Conservation (phyloP, 2,329 filamentous ascomycete species). For the Colletotrichum musae region DNA sequence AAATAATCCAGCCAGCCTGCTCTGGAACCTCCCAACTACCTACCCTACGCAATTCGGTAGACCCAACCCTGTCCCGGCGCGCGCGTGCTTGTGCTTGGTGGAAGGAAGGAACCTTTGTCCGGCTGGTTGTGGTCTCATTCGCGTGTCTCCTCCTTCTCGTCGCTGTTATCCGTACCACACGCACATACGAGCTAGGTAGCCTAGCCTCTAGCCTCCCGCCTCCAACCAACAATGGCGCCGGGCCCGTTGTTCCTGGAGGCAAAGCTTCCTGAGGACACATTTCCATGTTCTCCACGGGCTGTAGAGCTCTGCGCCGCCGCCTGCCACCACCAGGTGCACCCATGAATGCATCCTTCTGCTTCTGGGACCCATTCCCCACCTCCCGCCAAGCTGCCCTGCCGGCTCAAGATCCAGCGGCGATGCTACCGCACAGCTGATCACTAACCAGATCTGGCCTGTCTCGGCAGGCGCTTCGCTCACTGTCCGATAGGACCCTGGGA, state of each 20-base stretch:
- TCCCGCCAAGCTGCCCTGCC: slow-evolving; percentile 36
- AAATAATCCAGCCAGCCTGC: not conserved
- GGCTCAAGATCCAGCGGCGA: slow-evolving; percentile 31
- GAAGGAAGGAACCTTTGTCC: not conserved
- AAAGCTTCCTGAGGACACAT: slow-evolving; percentile 33
- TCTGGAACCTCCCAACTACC: too few relatives aligned
- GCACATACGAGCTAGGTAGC: not conserved
- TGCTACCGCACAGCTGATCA: slow-evolving; percentile 38
- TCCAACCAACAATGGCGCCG: not conserved
- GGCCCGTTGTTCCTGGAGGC: slow-evolving; percentile 3
- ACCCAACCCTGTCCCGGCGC: slow-evolving; percentile 12
- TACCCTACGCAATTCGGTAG: not conserved
- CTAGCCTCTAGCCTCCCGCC: not conserved
- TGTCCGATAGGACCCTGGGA: slow-evolving; percentile 14
- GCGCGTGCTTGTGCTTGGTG: slow-evolving; percentile 4
- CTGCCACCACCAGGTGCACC: slow-evolving; percentile 32
- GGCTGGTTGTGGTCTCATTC: not conserved
- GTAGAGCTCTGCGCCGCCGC: slow-evolving; percentile 24
- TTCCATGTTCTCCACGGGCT: slow-evolving; percentile 25
- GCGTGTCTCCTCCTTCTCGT: not conserved
- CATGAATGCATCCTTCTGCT: slow-evolving; percentile 8
- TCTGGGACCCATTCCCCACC: slow-evolving; percentile 22
- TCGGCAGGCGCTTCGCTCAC: slow-evolving; percentile 30
- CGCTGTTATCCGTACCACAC: not conserved
- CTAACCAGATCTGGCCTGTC: slow-evolving; percentile 32